Evolutionary conservation across 192 early-diverging fungal species (phyloP), one percentile per base, ranked within the genome.

Genomic region (Borealophlyctis nickersoniae): DNA sequence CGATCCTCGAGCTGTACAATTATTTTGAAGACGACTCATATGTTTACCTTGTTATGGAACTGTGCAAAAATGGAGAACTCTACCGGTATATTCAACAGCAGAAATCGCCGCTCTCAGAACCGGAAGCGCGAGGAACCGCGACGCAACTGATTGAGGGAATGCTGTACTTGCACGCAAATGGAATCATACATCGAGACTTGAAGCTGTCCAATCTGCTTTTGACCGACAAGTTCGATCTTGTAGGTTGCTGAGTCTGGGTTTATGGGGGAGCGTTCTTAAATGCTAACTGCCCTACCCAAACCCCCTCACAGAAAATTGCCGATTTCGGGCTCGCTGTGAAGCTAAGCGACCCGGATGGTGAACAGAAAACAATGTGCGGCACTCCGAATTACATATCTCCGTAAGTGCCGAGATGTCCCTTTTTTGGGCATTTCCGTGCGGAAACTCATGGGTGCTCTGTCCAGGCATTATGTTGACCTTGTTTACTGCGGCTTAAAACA

Each of bases 321-420:
- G 90, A 92, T 67, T 92, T 92, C 72, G 90, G 90, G 3, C 66
- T 90, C 39, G 90, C 90, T 0, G 77, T 70, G 29, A 82, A 83
- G 50, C 52, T 79, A 16, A 71, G 63, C 33, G 71, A 59, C 23
- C 63, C 60, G 0, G 67, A 78, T 31, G 73, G 60, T 0, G 90
- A 92, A 67, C 87, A 89, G 39, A 79, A 83, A 55, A 89, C 88
- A 0, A 75, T 89, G 79, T 91, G 89, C 60, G 89, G 89, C 24
- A 91, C 89, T 2, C 88, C 88, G 16, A 89, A 86, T 60, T 91
- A 91, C 67, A 89, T 91, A 11, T 83, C 87, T 28, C 88, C 89
- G 80, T 82, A 58, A 65, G 73, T 78, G n/a, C 19, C 24, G 39
- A 45, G 39, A 13, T n/a, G 16, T 70, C 5, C 24, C n/a, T 73